phyloP scores from a whole-genome alignment of 768 basidiomycete genomes.

The Leccinum variicolor region DNA sequence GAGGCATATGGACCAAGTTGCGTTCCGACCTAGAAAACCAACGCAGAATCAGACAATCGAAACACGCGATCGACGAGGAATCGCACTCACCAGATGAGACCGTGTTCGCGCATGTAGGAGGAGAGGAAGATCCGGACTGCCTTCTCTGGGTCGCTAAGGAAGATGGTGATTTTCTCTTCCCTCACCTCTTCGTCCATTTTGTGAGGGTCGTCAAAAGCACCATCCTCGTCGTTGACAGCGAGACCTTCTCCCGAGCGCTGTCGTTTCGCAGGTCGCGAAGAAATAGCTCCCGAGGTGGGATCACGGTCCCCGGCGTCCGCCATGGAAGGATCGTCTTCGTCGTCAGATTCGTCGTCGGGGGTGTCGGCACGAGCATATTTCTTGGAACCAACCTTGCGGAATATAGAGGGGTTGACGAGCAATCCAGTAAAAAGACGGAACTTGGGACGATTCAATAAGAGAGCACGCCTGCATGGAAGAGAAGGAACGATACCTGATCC shows the following conservation, averaged over 20 bases:
- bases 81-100: slow-evolving; percentile 60
- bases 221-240: slow-evolving; percentile 30
- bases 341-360: slow-evolving; percentile 34
- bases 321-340: slow-evolving; percentile 20
- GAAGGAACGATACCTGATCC: slow-evolving; percentile 54
- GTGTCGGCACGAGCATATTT: slow-evolving; percentile 30
- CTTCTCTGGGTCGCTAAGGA: slow-evolving; percentile 61
- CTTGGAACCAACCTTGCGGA: slow-evolving; percentile 30
- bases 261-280: slow-evolving; percentile 22
- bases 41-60: not conserved
- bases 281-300: not conserved
- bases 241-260: slow-evolving; percentile 16
- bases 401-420: slow-evolving; percentile 42
- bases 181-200: slow-evolving; percentile 32
- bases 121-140: slow-evolving; percentile 65
- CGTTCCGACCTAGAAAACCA: slow-evolving; percentile 39
- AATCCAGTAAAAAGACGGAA: slow-evolving; percentile 62
- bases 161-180: slow-evolving; percentile 45
- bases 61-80: not conserved
- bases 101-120: slow-evolving; percentile 63
- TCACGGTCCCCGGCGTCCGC: slow-evolving; percentile 1
- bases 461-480: not conserved
- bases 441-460: slow-evolving; percentile 34
- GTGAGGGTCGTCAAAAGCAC: slow-evolving; percentile 32
- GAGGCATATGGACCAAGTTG: slow-evolving; percentile 49